These are phyloP conservation scores for Trypanosoma cruzi DNA, from an alignment of 208 protist genomes.

Conservation along the genomic window DNA sequence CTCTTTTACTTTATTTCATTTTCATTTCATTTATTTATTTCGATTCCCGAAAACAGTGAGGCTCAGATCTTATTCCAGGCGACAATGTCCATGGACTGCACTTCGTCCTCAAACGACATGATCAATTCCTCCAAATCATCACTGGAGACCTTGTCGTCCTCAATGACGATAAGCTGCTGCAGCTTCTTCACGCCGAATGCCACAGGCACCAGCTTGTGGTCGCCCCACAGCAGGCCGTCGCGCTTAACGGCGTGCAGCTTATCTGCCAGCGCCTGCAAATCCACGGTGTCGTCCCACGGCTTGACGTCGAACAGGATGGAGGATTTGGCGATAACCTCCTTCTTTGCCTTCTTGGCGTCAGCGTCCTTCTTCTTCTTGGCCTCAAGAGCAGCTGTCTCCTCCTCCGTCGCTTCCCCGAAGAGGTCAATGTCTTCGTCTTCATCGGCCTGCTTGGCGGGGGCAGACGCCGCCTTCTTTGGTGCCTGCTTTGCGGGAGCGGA, in stretches of 20 bases:
- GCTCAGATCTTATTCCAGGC: slow-evolving; percentile 97
- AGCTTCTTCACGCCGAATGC: slow-evolving; percentile 97
- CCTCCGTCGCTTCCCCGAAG: slow-evolving; percentile 88
- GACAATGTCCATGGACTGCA: slow-evolving; percentile 96
- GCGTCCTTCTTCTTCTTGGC: slow-evolving; percentile 89
- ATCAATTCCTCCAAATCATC: slow-evolving; percentile 95
- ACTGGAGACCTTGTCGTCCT: slow-evolving; percentile 95
- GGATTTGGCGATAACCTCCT: slow-evolving; percentile 86
- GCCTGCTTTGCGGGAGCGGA: slow-evolving; percentile 23
- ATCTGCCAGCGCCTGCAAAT: slow-evolving; percentile 85
- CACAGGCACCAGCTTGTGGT: slow-evolving; percentile 89
- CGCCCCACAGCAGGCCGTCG: slow-evolving; percentile 93
- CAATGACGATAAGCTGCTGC: slow-evolving; percentile 93
- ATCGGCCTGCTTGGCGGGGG: background rate
- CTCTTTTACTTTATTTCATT: background rate
- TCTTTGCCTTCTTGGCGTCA: slow-evolving; percentile 83
- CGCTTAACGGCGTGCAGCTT: slow-evolving; percentile 86
- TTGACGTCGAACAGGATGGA: slow-evolving; percentile 94
- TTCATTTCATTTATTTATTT: background rate
- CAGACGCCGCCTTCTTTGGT: slow-evolving; percentile 26
- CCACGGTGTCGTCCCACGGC: slow-evolving; percentile 93
- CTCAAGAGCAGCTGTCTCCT: slow-evolving; percentile 85
- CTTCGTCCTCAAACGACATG: slow-evolving; percentile 92
- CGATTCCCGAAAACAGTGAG: too few species aligned
- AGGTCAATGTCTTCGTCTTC: slow-evolving; percentile 90